Evolutionary conservation across 768 basidiomycete genomes (phyloP).

Genomic region (Lanmaoa rubissima): DNA sequence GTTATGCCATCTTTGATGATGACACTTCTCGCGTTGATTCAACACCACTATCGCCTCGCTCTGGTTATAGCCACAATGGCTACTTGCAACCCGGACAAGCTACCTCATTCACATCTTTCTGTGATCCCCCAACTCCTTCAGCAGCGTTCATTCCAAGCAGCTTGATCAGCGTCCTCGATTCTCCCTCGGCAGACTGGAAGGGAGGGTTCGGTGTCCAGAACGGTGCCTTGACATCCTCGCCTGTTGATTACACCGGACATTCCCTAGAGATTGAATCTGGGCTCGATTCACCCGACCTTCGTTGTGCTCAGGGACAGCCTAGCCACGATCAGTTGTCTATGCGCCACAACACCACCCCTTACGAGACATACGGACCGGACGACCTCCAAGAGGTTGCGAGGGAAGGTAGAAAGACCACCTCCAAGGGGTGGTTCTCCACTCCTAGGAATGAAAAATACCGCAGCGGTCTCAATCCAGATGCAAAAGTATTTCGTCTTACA

Average conservation of each 20-base stretch:
- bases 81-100: slow-evolving; percentile 17
- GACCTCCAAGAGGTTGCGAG: slow-evolving; percentile 13
- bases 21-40: slow-evolving; percentile 33
- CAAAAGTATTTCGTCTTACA: slow-evolving; percentile 73
- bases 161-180: slow-evolving; percentile 45
- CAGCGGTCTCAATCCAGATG: slow-evolving; percentile 81
- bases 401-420: slow-evolving; percentile 28
- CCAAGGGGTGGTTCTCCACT: slow-evolving; percentile 48
- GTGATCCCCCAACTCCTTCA: slow-evolving; percentile 39
- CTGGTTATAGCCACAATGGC: slow-evolving; percentile 12
- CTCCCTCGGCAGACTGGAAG: slow-evolving; percentile 58
- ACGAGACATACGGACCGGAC: slow-evolving; percentile 29
- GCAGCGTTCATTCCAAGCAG: slow-evolving; percentile 55
- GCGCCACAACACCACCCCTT: slow-evolving; percentile 31
- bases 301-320: slow-evolving; percentile 19
- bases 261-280: slow-evolving; percentile 31
- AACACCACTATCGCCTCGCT: slow-evolving; percentile 9
- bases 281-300: slow-evolving; percentile 49
- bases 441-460: slow-evolving; percentile 47
- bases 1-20: slow-evolving; percentile 42
- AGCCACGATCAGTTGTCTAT: slow-evolving; percentile 24
- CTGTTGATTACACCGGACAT: slow-evolving; percentile 38
- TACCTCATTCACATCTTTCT: slow-evolving; percentile 54
- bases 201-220: slow-evolving; percentile 15
- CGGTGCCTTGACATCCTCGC: slow-evolving; percentile 38